These are phyloP conservation scores for Pythium graminicola DNA, from an alignment of 352 stramenopile genomes.

Conservation along the genomic window DNA sequence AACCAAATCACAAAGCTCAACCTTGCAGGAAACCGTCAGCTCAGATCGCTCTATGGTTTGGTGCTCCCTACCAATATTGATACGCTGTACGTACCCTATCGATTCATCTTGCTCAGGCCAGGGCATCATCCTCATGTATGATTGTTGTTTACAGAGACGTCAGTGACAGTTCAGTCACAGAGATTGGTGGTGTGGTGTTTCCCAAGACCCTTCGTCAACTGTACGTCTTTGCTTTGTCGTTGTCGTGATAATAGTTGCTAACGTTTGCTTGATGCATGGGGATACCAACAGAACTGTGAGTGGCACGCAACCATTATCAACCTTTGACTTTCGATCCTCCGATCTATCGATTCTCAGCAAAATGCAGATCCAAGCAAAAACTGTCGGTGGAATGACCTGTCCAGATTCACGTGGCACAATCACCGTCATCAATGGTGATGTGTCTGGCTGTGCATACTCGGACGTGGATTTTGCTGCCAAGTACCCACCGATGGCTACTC, in stretches of 20 bases:
- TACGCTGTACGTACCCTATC: constrained; percentile 1
- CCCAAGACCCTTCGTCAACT: constrained; percentile 32
- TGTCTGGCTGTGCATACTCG: constrained; percentile 7
- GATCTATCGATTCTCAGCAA: constrained; percentile 10
- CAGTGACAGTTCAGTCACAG: constrained; percentile 15
- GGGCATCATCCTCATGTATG: not conserved
- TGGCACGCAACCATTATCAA: constrained; percentile 1
- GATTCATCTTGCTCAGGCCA: not conserved
- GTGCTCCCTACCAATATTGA: constrained; percentile 38
- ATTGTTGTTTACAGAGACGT: constrained; percentile 10
- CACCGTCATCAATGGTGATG: not conserved
- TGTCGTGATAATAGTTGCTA: not conserved
- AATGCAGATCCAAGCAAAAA: constrained; percentile 1
- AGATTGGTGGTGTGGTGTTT: constrained; percentile 24
- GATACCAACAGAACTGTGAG: constrained; percentile 11
- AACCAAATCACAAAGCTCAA: constrained; percentile 19
- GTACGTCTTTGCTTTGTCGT: constrained; percentile 17
- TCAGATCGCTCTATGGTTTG: constrained; percentile 34
- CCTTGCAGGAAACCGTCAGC: constrained; percentile 38
- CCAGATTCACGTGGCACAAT: not conserved
- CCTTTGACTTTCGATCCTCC: constrained; percentile 14
- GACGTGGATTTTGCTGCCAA: constrained; percentile 9
- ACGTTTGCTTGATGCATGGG: constrained; percentile 2
- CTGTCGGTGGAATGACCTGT: not conserved
- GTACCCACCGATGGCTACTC: not conserved